Evolutionary conservation across 768 basidiomycete genomes (phyloP).

Genomic region (Collybiopsis confluens): DNA sequence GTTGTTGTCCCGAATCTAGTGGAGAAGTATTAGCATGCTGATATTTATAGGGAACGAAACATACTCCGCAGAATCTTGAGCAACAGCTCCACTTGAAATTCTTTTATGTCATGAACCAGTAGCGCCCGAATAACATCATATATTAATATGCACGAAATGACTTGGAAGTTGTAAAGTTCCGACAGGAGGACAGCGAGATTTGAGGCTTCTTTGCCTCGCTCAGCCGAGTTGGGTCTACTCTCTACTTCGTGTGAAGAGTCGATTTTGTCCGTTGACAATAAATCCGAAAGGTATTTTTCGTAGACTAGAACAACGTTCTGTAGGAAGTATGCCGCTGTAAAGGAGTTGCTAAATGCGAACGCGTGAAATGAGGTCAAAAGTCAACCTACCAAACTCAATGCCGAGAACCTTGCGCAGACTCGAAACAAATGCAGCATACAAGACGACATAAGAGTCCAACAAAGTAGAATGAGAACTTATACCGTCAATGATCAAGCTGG

Average conservation of each 20-base stretch:
- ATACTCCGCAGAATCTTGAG: slow-evolving; percentile 80
- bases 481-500: slow-evolving; percentile 70
- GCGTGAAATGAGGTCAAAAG: not conserved
- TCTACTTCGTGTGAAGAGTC: slow-evolving; percentile 8
- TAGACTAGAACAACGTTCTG: slow-evolving; percentile 69
- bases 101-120: slow-evolving; percentile 58
- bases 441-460: slow-evolving; percentile 84
- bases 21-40: slow-evolving; percentile 8
- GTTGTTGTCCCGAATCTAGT: slow-evolving; percentile 85
- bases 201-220: slow-evolving; percentile 77
- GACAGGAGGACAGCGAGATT: slow-evolving; percentile 86
- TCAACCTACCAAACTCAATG: slow-evolving; percentile 75
- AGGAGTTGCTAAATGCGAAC: not conserved
- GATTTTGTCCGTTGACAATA: slow-evolving; percentile 18
- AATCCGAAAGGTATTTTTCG: slow-evolving; percentile 46
- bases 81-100: slow-evolving; percentile 82
- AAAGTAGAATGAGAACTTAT: slow-evolving; percentile 78
- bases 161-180: slow-evolving; percentile 95
- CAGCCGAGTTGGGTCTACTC: slow-evolving; percentile 24
- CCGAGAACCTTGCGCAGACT: slow-evolving; percentile 78
- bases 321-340: slow-evolving; percentile 75
- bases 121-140: slow-evolving; percentile 86
- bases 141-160: slow-evolving; percentile 82
- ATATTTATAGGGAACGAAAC: slow-evolving; percentile 18
- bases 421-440: slow-evolving; percentile 83